Conservation (phyloP, 352 stramenopile species). For the Globisporangium orthogonon region DNA sequence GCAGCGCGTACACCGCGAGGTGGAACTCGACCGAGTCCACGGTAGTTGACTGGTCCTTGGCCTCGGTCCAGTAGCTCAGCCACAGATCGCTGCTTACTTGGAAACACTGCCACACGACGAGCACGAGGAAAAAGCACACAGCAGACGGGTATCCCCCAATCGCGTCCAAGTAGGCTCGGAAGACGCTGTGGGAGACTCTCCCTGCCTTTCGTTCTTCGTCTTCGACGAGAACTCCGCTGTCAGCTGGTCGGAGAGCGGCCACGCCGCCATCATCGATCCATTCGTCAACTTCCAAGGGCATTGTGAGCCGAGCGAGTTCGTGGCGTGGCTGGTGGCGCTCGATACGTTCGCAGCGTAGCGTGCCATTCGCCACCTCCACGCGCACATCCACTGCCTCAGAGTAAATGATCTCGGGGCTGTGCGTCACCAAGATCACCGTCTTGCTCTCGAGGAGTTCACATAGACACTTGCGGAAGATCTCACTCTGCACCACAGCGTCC, state of each 20-base stretch:
- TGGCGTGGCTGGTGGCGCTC: too few relatives aligned
- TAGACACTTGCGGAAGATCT: constrained; percentile 83
- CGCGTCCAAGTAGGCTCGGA: constrained; percentile 26
- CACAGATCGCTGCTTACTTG: constrained; percentile 17
- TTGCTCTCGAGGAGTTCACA: constrained; percentile 33
- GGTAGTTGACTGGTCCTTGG: background rate
- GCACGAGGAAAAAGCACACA: constrained; percentile 3
- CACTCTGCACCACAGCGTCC: constrained; percentile 90
- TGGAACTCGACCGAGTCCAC: background rate
- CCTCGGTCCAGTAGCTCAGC: constrained; percentile 19
- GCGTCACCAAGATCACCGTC: constrained; percentile 90
- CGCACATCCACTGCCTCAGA: constrained; percentile 15
- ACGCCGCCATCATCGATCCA: too few relatives aligned
- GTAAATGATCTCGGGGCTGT: constrained; percentile 69
- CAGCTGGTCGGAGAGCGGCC: too few relatives aligned
- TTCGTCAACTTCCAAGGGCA: too few relatives aligned
- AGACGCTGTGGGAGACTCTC: constrained; percentile 10
- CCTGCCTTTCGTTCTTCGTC: too few relatives aligned
- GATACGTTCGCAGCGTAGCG: too few relatives aligned
- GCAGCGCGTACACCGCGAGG: constrained; percentile 19
- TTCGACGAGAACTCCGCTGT: too few relatives aligned
- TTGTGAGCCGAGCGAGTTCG: too few relatives aligned
- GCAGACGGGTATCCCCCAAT: constrained; percentile 25
- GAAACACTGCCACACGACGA: constrained; percentile 13
- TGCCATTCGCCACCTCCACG: constrained; percentile 4